A percentile compares a stretch with the other conserved stretches of the same genome.
phyloP scores from a whole-genome alignment of 306 rosid species.

The Vigna unguiculata region DNA sequence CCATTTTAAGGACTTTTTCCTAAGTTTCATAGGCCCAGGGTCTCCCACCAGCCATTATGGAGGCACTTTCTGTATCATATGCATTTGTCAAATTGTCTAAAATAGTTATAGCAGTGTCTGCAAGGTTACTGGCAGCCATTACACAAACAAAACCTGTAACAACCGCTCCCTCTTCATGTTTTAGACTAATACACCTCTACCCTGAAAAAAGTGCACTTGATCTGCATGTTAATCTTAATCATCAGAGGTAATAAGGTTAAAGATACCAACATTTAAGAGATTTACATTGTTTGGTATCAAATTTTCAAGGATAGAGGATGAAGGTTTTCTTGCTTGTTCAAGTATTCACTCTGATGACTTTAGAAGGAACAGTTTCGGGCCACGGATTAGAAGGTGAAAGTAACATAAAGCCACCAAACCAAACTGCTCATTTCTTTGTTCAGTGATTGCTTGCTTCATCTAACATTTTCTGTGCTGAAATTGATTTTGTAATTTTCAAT shows the following conservation, averaged over 20 bases:
- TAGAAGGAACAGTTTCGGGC: slow-evolving; percentile 5
- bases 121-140: slow-evolving; percentile 4
- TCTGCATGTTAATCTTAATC: slow-evolving; percentile 3
- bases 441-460: background rate
- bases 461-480: slow-evolving; percentile 1
- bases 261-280: background rate
- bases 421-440: background rate
- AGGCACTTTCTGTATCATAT: background rate
- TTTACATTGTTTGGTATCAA: background rate
- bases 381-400: background rate
- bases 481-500: background rate
- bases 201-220: background rate
- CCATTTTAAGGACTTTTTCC: no score
- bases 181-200: no score
- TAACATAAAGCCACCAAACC: slow-evolving; percentile 10
- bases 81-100: slow-evolving; percentile 16
- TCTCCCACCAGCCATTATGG: background rate
- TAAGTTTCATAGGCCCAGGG: no score
- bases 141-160: slow-evolving; percentile 17
- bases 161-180: background rate
- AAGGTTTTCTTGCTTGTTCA: slow-evolving; percentile 9
- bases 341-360: background rate
- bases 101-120: slow-evolving; percentile 42
- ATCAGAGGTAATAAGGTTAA: background rate
- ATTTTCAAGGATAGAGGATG: slow-evolving; percentile 1